These are phyloP conservation scores for Yamadazyma insecticola DNA, from an alignment of 805 yeast genomes.

Conservation along the genomic window DNA sequence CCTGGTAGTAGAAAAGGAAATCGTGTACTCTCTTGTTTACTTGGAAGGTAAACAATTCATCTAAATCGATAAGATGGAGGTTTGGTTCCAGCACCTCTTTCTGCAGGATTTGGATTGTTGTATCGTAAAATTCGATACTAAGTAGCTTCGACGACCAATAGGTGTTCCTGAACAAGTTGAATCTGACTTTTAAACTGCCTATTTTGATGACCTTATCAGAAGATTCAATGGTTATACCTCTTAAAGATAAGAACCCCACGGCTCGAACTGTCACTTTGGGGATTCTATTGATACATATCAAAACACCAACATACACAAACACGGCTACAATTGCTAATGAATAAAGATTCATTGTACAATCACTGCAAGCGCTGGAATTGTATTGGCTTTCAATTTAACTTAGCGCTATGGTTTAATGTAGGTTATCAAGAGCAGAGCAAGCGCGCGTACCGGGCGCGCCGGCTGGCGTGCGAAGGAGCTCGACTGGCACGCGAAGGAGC, in stretches of 20 bases:
- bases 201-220: conserved; percentile 13
- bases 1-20: conserved; percentile 12
- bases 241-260: conserved; percentile 27
- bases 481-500: no score
- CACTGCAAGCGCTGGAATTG: no score
- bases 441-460: no score
- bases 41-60: conserved; percentile 8
- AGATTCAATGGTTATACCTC: conserved; percentile 19
- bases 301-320: conserved; percentile 14
- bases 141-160: conserved; percentile 23
- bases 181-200: conserved; percentile 14
- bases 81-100: neutral
- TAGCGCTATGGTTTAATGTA: no score
- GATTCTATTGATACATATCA: conserved; percentile 18
- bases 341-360: no score
- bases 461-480: no score
- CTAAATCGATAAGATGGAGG: conserved; percentile 1
- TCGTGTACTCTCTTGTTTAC: conserved; percentile 19
- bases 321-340: no score
- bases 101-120: conserved; percentile 3
- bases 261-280: conserved; percentile 24
- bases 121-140: conserved; percentile 22
- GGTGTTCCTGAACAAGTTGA: conserved; percentile 18
- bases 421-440: no score
- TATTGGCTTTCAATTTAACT: no score